Percentiles rank a stretch among this genome's conserved stretches.
Conservation (phyloP, 805 yeast genomes). For the Wickerhamiella cacticola region DNA sequence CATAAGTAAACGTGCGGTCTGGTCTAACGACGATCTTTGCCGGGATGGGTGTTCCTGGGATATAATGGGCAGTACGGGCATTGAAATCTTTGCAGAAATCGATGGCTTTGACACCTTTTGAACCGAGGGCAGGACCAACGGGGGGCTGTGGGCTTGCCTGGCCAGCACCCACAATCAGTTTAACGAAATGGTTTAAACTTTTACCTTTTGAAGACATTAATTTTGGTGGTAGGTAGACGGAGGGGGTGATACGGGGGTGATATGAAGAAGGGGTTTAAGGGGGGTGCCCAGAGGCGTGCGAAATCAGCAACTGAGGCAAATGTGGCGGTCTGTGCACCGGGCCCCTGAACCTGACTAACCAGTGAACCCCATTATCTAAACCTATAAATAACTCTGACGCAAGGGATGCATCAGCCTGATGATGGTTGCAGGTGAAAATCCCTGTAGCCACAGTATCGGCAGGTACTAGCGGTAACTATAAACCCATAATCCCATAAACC, state of each 20-base stretch:
- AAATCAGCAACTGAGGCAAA: too few relatives aligned
- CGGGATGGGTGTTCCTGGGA: slow-evolving; percentile 84
- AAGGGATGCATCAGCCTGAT: not conserved
- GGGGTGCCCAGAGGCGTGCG: not conserved
- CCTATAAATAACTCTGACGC: not conserved
- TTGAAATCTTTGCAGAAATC: slow-evolving; percentile 97
- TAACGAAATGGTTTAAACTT: slow-evolving; percentile 41
- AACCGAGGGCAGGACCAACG: slow-evolving; percentile 96
- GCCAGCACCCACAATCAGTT: slow-evolving; percentile 91
- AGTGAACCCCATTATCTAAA: not conserved
- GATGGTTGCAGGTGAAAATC: too few relatives aligned
- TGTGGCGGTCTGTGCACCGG: too few relatives aligned
- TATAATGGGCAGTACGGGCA: slow-evolving; percentile 82
- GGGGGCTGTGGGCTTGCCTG: slow-evolving; percentile 98
- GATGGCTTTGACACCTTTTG: slow-evolving; percentile 96
- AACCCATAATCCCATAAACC: too few relatives aligned
- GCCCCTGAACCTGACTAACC: not conserved
- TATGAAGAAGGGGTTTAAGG: not conserved
- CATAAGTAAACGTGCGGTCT: slow-evolving; percentile 82
- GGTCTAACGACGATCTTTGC: slow-evolving; percentile 75
- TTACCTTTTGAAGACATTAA: not conserved
- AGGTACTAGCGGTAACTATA: too few relatives aligned
- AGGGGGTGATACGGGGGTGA: too few relatives aligned
- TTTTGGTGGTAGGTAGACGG: too few relatives aligned
- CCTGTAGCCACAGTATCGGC: too few relatives aligned